phyloP scores from a whole-genome alignment of 1,284 basidiomycete species.

The Rhizoctonia solani region DNA sequence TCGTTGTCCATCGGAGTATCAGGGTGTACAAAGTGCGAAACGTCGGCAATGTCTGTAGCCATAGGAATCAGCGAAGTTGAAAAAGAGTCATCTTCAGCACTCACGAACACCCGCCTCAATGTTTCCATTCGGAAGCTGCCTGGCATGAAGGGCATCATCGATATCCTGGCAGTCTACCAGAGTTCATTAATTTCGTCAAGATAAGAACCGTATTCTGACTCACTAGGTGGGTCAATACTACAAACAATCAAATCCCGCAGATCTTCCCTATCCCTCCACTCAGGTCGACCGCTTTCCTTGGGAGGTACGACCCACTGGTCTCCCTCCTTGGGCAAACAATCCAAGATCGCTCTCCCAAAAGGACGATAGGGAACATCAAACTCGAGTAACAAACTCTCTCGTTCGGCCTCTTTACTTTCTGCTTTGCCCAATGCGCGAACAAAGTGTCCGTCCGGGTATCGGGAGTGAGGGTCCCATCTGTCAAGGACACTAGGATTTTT shows the following conservation, averaged over 20 bases:
- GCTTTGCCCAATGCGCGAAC: slow-evolving; percentile 90
- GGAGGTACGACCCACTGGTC: slow-evolving; percentile 92
- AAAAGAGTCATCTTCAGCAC: slow-evolving; percentile 93
- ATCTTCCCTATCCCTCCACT: slow-evolving; percentile 90
- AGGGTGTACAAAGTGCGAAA: slow-evolving; percentile 93
- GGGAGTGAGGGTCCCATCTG: slow-evolving; percentile 82
- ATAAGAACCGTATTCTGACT: slow-evolving; percentile 40
- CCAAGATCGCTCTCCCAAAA: slow-evolving; percentile 92
- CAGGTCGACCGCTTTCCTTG: slow-evolving; percentile 58
- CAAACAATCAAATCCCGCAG: slow-evolving; percentile 86
- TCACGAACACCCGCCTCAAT: slow-evolving; percentile 97
- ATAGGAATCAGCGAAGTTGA: slow-evolving; percentile 43
- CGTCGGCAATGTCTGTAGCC: slow-evolving; percentile 90
- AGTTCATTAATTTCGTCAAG: too few species aligned
- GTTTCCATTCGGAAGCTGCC: slow-evolving; percentile 86
- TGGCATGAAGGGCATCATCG: slow-evolving; percentile 97
- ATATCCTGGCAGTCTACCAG: slow-evolving; percentile 91
- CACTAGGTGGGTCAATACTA: slow-evolving; percentile 95
- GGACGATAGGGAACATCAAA: slow-evolving; percentile 97
- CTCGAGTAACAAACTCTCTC: slow-evolving; percentile 92
- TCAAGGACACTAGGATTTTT: slow-evolving; percentile 98
- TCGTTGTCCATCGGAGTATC: slow-evolving; percentile 98
- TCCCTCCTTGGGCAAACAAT: slow-evolving; percentile 89
- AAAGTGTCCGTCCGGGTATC: slow-evolving; percentile 98
- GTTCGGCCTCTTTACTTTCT: slow-evolving; percentile 95